Evolutionary conservation across 441 rosid species (phyloP).

Genomic region (Manihot esculenta): DNA sequence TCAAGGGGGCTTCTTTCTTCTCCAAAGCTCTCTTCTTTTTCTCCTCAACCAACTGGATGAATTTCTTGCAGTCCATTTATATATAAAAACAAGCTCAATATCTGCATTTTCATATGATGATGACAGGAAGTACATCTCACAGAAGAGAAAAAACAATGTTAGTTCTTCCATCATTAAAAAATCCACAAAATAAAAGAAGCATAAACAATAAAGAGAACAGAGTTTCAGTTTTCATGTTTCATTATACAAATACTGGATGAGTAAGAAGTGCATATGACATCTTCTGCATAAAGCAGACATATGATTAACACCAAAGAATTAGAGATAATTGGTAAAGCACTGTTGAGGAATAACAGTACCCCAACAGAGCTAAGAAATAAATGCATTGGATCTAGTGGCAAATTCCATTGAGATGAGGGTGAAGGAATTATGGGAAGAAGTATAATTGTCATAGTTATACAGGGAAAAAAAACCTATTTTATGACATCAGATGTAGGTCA

Average conservation of each 20-base stretch:
- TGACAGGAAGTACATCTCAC: constrained; percentile 90
- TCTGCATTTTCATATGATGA: constrained; percentile 89
- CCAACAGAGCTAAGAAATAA: neutral
- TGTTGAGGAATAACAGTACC: neutral
- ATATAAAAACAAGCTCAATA: constrained; percentile 54
- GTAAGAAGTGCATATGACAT: neutral
- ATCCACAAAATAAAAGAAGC: neutral
- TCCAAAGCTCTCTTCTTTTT: constrained; percentile 76
- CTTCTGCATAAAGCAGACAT: neutral
- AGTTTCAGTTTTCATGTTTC: neutral
- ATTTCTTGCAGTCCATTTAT: constrained; percentile 93
- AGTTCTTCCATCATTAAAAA: constrained; percentile 51
- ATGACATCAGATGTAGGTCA: too few relatives aligned
- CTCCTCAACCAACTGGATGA: constrained; percentile 95
- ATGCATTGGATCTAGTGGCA: too few relatives aligned
- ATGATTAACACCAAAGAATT: neutral
- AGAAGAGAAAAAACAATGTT: constrained; percentile 92
- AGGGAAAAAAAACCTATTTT: too few relatives aligned
- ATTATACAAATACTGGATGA: neutral
- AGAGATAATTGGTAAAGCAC: neutral
- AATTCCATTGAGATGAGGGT: neutral
- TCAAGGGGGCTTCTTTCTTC: constrained; percentile 81
- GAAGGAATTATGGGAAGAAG: neutral
- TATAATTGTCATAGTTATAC: too few relatives aligned
- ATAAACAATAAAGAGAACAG: neutral